Evolutionary conservation across 1,284 basidiomycete species (phyloP).

Genomic region (Sporisorium graminicola): DNA sequence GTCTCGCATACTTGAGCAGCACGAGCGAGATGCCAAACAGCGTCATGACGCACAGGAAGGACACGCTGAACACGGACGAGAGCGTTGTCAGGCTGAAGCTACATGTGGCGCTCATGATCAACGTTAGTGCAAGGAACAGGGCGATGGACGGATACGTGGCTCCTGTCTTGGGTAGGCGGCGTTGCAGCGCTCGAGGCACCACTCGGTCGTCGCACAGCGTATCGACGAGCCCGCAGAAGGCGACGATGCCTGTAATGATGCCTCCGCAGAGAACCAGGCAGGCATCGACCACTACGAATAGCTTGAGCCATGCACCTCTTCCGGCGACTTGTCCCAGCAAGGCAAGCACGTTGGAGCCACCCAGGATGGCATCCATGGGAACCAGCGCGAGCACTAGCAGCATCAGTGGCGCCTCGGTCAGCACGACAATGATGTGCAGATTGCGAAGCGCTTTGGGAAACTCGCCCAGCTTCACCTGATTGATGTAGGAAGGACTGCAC

Average conservation of each 20-base stretch:
- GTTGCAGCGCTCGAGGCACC: slow-evolving; percentile 75
- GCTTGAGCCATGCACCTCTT: slow-evolving; percentile 45
- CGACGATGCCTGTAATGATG: slow-evolving; percentile 55
- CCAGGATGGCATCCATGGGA: slow-evolving; percentile 34
- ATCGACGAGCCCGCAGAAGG: slow-evolving; percentile 44
- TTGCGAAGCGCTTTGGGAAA: slow-evolving; percentile 55
- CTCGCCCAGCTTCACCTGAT: slow-evolving; percentile 46
- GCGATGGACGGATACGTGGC: slow-evolving; percentile 75
- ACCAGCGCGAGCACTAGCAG: slow-evolving; percentile 51
- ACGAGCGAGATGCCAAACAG: slow-evolving; percentile 77
- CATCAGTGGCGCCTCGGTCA: slow-evolving; percentile 56
- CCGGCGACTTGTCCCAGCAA: slow-evolving; percentile 36
- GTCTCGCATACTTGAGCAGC: slow-evolving; percentile 77
- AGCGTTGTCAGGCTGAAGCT: slow-evolving; percentile 72
- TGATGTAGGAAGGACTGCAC: slow-evolving; percentile 55
- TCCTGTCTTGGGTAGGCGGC: slow-evolving; percentile 73
- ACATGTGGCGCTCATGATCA: slow-evolving; percentile 76
- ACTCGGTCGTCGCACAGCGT: slow-evolving; percentile 72
- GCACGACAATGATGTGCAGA: slow-evolving; percentile 42
- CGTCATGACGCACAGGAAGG: slow-evolving; percentile 77
- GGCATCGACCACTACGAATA: slow-evolving; percentile 56
- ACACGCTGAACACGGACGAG: slow-evolving; percentile 70
- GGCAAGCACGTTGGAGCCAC: slow-evolving; percentile 51
- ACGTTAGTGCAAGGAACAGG: slow-evolving; percentile 74
- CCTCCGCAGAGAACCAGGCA: slow-evolving; percentile 56